Evolutionary conservation across 306 rosid genomes (phyloP).

Genomic region (Cicer chorassanicum): DNA sequence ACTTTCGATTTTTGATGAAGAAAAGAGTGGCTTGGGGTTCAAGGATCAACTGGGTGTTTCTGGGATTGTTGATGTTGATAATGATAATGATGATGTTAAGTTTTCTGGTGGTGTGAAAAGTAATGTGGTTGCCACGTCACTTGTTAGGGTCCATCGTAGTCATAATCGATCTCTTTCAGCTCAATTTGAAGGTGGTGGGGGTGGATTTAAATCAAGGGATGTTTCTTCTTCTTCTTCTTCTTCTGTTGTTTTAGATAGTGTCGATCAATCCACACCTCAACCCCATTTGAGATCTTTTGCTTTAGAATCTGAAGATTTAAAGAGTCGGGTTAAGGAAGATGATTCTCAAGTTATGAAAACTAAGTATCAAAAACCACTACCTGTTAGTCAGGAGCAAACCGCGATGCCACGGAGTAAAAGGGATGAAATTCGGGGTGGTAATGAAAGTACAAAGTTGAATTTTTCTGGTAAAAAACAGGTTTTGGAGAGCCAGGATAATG

Average conservation of each 20-base stretch:
- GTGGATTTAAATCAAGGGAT: constrained; percentile 61
- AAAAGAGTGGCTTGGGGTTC: constrained; percentile 42
- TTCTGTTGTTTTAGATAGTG: constrained; percentile 51
- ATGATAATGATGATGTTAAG: constrained; percentile 55
- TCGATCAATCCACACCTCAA: constrained; percentile 58
- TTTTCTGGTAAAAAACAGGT: constrained; percentile 57
- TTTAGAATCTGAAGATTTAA: constrained; percentile 47
- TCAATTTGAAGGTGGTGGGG: constrained; percentile 58
- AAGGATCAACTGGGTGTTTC: constrained; percentile 52
- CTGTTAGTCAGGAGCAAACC: constrained; percentile 22
- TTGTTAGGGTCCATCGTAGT: constrained; percentile 57
- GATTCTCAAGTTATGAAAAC: constrained; percentile 60
- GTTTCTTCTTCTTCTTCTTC: constrained; percentile 41
- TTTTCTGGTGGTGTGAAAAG: constrained; percentile 56
- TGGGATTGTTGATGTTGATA: constrained; percentile 49
- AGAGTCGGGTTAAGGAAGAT: constrained; percentile 32
- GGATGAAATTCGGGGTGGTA: constrained; percentile 52
- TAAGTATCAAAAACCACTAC: constrained; percentile 51
- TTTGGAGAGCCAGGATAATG: constrained; percentile 55
- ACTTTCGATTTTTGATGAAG: constrained; percentile 47
- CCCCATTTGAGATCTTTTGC: constrained; percentile 54
- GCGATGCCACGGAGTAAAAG: constrained; percentile 57
- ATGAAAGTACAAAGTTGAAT: constrained; percentile 56
- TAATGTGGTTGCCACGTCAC: constrained; percentile 55
- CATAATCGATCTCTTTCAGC: constrained; percentile 80